These are phyloP conservation scores for Quercus bicolor DNA, from an alignment of 306 rosid species.

Conservation along the genomic window DNA sequence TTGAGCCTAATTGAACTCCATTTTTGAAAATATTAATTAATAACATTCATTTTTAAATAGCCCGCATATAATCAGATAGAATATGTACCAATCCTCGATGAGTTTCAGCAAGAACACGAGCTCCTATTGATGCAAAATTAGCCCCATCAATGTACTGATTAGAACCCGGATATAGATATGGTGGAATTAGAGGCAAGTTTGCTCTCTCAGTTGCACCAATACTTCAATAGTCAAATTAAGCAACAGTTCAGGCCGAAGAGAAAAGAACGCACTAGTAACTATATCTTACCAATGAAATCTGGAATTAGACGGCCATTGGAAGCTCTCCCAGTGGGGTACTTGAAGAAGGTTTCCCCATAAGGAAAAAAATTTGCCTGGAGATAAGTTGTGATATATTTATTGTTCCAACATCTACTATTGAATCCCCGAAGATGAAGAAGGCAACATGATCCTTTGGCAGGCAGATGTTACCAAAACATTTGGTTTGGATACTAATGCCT, in stretches of 20 bases:
- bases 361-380: not conserved
- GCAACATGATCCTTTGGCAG: slow-evolving; percentile 22
- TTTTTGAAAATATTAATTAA: too few species aligned
- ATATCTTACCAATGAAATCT: slow-evolving; percentile 41
- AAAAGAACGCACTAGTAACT: not conserved
- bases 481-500: not conserved
- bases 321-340: not conserved
- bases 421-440: slow-evolving; percentile 59
- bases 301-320: slow-evolving; percentile 10
- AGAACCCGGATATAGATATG: not conserved
- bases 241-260: not conserved
- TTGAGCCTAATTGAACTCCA: too few species aligned
- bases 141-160: not conserved
- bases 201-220: not conserved
- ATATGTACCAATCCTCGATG: not conserved
- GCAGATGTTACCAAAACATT: not conserved
- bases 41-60: too few species aligned
- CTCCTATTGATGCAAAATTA: slow-evolving; percentile 52
- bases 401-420: slow-evolving; percentile 43
- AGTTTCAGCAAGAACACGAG: not conserved
- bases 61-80: not conserved
- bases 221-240: not conserved
- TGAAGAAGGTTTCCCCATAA: not conserved
- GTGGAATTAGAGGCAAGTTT: not conserved
- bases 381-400: not conserved